These are phyloP conservation scores for Verticillium nonalfalfae DNA, from an alignment of 2,329 filamentous ascomycete genomes.

Conservation along the genomic window DNA sequence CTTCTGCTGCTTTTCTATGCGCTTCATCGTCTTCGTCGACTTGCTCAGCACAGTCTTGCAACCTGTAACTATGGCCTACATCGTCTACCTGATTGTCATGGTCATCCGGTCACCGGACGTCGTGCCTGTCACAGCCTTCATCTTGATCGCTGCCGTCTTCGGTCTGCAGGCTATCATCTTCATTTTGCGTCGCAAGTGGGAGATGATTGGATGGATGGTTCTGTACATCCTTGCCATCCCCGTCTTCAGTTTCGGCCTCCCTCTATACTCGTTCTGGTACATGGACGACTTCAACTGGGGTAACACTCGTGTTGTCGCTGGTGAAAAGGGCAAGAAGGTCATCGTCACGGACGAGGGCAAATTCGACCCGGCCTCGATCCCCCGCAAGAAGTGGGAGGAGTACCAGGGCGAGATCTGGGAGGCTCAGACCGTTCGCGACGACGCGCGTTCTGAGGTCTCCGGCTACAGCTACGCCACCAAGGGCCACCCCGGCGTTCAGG, in stretches of 20 bases:
- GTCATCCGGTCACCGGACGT: conserved; percentile 54
- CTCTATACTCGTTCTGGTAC: conserved; percentile 95
- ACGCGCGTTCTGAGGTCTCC: conserved; percentile 81
- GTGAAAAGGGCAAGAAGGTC: conserved; percentile 87
- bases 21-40: conserved; percentile 94
- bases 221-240: conserved; percentile 89
- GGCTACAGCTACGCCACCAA: conserved; percentile 93
- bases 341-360: conserved; percentile 96
- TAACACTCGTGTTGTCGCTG: conserved; percentile 94
- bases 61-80: conserved; percentile 84
- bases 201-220: conserved; percentile 99
- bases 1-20: conserved; percentile 99
- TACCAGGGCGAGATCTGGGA: conserved; percentile 99
- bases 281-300: conserved; percentile 99
- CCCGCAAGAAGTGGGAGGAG: conserved; percentile 98
- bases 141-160: conserved; percentile 91
- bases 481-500: conserved; percentile 45
- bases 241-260: conserved; percentile 84
- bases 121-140: conserved; percentile 79
- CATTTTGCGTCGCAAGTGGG: conserved; percentile 93
- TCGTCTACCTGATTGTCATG: conserved; percentile 80
- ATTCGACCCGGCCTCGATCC: conserved; percentile 88
- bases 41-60: conserved; percentile 87
- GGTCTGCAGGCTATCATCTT: conserved; percentile 97
- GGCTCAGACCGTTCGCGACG: conserved; percentile 75